Conservation (phyloP, 2,329 filamentous ascomycete species). For the Periconia sp. region DNA sequence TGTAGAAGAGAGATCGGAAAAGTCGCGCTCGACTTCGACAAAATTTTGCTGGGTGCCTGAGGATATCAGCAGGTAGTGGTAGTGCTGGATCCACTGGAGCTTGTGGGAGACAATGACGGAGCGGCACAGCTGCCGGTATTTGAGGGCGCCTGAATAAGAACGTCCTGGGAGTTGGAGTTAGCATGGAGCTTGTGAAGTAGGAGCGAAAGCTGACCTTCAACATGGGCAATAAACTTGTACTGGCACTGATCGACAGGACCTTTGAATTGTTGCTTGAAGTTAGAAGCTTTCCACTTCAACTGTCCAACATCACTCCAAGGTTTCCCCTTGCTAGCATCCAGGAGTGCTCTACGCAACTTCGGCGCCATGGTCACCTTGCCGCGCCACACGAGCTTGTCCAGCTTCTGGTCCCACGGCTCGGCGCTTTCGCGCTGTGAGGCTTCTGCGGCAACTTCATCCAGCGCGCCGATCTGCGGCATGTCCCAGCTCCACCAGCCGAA, state of each 20-base stretch:
- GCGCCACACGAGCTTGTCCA: conserved; percentile 37
- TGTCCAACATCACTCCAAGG: conserved; percentile 37
- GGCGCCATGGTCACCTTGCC: conserved; percentile 36
- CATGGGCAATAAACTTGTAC: conserved; percentile 58
- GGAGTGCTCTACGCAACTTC: conserved; percentile 30
- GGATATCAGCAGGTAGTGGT: conserved; percentile 34
- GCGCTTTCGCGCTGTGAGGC: conserved; percentile 27
- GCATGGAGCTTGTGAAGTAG: background rate
- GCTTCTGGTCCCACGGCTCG: conserved; percentile 35
- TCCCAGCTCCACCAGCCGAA: conserved; percentile 41
- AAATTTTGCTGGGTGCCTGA: conserved; percentile 35
- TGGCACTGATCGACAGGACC: conserved; percentile 57
- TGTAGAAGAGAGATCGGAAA: conserved; percentile 28
- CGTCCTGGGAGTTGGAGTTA: conserved; percentile 29
- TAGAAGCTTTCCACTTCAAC: conserved; percentile 29
- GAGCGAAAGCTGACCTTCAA: conserved; percentile 45
- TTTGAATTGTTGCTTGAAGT: conserved; percentile 45
- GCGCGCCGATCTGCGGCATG: conserved; percentile 33
- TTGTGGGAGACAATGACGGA: conserved; percentile 39
- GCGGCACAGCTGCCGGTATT: conserved; percentile 56
- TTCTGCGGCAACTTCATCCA: conserved; percentile 31
- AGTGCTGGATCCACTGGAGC: conserved; percentile 38
- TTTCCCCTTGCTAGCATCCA: conserved; percentile 33
- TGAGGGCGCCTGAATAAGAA: conserved; percentile 55
- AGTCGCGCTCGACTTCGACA: conserved; percentile 39